Base-by-base conservation (phyloP, 257 asterid species). In the Rubia yunnanensis region DNA sequence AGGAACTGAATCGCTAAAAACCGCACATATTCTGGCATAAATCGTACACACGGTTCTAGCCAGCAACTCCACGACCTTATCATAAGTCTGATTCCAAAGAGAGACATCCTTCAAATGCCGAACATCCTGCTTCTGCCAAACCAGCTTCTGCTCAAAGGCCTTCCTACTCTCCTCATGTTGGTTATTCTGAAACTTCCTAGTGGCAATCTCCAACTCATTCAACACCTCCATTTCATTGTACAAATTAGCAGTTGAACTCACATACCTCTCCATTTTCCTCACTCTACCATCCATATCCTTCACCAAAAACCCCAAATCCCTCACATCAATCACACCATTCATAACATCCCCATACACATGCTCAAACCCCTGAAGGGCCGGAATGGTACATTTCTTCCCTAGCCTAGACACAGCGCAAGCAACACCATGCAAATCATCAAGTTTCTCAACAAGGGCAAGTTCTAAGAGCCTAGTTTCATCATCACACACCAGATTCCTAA, bases 211-310 rank as follows among this genome's bases (percentile, higher is more conserved):
- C 63, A 90, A 76, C 61, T 94, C 95, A 74, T 82, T 83, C 79
- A 84, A 70, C 7, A 82, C 95, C 75, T 81, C 98, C 89, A 94
- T 76, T 68, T 90, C 92, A 18, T 71, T 66, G 57, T 88, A 86
- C 81, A 94, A 74, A 31, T 73, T 82, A 13, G 83, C 82, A 0
- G 95, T 85, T 0, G 79, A 78, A 67, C 68, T 79, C 70, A 90
- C 96, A 67, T 78, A 86, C 14, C 89, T 72, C 69, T 90, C 96
- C 95, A 94, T 84, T 73, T 81, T 94, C 85, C 82, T 81, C 60
- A 88, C 78, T 80, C 81, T 86, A 56, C 86, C 71, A 17, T 94
- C 99, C 99, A 94, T 94, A 68, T 94, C 96, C 79, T 90, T 94
- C 60, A 94, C 96, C 70, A 88, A 75, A 74, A 94, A 84, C n/a